A percentile compares a stretch with the other conserved stretches of the same genome.
phyloP scores from a whole-genome alignment of 805 yeast species.

The Vanderwaltozyma tropicalis region DNA sequence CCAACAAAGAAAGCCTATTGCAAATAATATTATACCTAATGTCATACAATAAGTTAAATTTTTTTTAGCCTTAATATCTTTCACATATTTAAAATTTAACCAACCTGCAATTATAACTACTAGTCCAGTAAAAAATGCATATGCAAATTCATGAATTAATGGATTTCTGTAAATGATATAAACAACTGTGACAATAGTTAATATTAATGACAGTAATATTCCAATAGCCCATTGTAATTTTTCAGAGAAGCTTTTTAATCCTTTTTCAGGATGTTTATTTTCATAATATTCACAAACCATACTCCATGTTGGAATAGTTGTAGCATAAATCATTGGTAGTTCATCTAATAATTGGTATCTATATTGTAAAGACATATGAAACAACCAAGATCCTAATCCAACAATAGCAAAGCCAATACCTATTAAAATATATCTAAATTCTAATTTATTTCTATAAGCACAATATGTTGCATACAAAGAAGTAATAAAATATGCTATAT shows the following conservation, averaged over 20 bases:
- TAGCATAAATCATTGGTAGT: slow-evolving; percentile 95
- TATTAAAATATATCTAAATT: slow-evolving; percentile 57
- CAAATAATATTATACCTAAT: slow-evolving; percentile 52
- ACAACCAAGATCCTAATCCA: slow-evolving; percentile 89
- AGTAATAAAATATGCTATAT: slow-evolving; percentile 42
- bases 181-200: slow-evolving; percentile 53
- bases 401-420: slow-evolving; percentile 78
- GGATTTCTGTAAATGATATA: slow-evolving; percentile 74
- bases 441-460: slow-evolving; percentile 51
- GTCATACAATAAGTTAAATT: slow-evolving; percentile 46
- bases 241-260: not conserved
- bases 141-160: slow-evolving; percentile 78
- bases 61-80: slow-evolving; percentile 36
- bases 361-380: slow-evolving; percentile 90
- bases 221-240: slow-evolving; percentile 28
- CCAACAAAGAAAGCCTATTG: slow-evolving; percentile 77
- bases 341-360: slow-evolving; percentile 90
- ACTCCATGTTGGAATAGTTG: slow-evolving; percentile 89
- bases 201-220: slow-evolving; percentile 39
- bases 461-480: slow-evolving; percentile 59
- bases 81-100: slow-evolving; percentile 44
- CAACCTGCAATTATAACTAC: slow-evolving; percentile 52
- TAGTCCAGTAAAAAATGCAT: slow-evolving; percentile 65
- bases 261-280: not conserved
- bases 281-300: slow-evolving; percentile 45